Base-by-base conservation (phyloP, 352 stramenopile species). In the Thalassiosira ordinaria region DNA sequence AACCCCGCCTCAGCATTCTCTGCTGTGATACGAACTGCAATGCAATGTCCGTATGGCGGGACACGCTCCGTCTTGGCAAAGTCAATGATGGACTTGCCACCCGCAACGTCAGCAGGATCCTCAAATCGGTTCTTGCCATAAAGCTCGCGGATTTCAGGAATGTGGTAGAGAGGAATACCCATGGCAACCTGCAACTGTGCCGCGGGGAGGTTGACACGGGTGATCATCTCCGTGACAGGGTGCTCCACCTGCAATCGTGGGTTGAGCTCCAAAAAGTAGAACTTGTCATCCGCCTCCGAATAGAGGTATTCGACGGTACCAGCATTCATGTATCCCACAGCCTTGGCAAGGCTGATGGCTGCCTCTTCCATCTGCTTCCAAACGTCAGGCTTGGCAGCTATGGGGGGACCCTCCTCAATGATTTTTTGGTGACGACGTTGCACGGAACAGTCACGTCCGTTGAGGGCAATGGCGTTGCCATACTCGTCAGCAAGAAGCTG, bases 261-360 rank as follows among this genome's bases (percentile, higher is more conserved):
- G 90, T 99, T 99, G 29, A 99, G 93, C 91, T 99, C 98, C 35
- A 99, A 86, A 89, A 99, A 99, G 90, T 98, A 99, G 86, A 99
- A 99, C 52, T 97, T 92, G 70, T 97, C 91, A 79, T 97, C 95
- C 16, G 96, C 74, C 85, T 99, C 97, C 26, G 95, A 98, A 89
- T 99, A 99, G 6, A 99, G 91, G 89, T 99, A 99, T 91, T 99
- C 98, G 29, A 99, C 97, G 3, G 98, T 99, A 60, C 97, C 98
- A 14, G 97, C 97, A 90, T 99, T 99, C 37, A 96, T 95, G 89
- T 99, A 99, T 73, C 97, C 93, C 11, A 99, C 97, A 73, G 98
- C 96, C 89, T 99, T 97, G 27, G 97, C 97, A 1, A 99, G 91
- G 4, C 93, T 91, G 13, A 99, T 97, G 16, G 98, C 98, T 1